phyloP scores from a whole-genome alignment of 495 filamentous ascomycete genomes.

The Penicillium ochrochloron region DNA sequence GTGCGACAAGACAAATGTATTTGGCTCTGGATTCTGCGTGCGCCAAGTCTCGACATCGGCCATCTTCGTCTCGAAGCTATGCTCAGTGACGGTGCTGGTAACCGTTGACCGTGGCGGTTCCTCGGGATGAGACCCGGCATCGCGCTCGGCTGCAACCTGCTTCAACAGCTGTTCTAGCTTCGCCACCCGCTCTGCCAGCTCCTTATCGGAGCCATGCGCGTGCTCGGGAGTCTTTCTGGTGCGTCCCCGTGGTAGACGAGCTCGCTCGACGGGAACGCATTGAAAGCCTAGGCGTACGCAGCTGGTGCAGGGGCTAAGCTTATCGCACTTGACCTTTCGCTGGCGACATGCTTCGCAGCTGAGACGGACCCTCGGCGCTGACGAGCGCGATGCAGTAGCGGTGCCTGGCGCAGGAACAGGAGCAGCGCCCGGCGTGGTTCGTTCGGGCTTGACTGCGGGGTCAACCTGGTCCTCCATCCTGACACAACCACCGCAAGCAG shows the following conservation, averaged over 20 bases:
- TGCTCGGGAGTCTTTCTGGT: constrained; percentile 42
- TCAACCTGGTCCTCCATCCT: constrained; percentile 25
- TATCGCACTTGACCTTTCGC: constrained; percentile 82
- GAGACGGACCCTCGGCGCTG: constrained; percentile 35
- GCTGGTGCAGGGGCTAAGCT: constrained; percentile 71
- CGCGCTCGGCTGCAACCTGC: constrained; percentile 25
- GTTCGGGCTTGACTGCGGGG: constrained; percentile 16
- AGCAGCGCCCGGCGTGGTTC: constrained; percentile 1
- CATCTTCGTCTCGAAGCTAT: constrained; percentile 14
- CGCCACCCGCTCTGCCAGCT: constrained; percentile 33
- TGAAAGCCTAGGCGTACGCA: constrained; percentile 64
- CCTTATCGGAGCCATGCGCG: constrained; percentile 23
- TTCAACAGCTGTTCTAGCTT: constrained; percentile 38
- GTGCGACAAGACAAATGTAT: constrained; percentile 8
- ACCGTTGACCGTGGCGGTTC: not conserved
- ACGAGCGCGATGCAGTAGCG: constrained; percentile 24
- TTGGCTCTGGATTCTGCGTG: constrained; percentile 10
- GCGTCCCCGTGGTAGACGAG: constrained; percentile 45
- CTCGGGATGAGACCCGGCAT: constrained; percentile 1
- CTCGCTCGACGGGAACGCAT: constrained; percentile 56
- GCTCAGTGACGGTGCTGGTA: not conserved
- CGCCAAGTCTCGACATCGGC: constrained; percentile 18
- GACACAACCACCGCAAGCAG: constrained; percentile 4
- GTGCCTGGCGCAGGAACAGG: not conserved
- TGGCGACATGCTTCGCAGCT: constrained; percentile 62